Evolutionary conservation across 2,329 filamentous ascomycete species (phyloP).

Genomic region (Fusarium sp.): DNA sequence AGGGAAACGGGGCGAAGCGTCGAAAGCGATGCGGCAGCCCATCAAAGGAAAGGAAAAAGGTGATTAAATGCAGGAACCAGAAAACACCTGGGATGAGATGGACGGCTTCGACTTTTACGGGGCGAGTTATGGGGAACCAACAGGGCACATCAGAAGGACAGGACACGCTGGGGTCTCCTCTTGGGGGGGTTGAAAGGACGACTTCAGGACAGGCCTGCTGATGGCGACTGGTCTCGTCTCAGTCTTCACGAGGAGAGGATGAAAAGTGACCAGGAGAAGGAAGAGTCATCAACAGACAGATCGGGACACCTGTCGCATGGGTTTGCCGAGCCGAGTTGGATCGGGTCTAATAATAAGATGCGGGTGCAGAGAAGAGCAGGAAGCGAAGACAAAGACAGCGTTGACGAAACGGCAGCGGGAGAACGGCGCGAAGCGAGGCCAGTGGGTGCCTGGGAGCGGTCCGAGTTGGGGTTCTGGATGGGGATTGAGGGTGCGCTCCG

Average conservation of each 20-base stretch:
- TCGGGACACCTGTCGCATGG: slow-evolving; percentile 29
- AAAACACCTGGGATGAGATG: slow-evolving; percentile 16
- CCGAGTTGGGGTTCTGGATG: background rate
- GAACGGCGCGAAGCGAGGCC: slow-evolving; percentile 43
- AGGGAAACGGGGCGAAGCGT: slow-evolving; percentile 33
- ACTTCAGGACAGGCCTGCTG: slow-evolving; percentile 52
- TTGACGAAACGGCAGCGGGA: slow-evolving; percentile 39
- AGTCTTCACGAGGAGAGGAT: slow-evolving; percentile 51
- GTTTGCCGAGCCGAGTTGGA: slow-evolving; percentile 4
- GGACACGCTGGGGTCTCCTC: slow-evolving; percentile 40
- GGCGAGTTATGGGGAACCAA: slow-evolving; percentile 26
- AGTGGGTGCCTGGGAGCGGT: slow-evolving; percentile 14
- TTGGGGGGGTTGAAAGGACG: slow-evolving; percentile 41
- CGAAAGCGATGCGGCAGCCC: slow-evolving; percentile 22
- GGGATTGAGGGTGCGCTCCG: background rate
- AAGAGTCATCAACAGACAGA: slow-evolving; percentile 42
- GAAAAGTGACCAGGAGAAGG: slow-evolving; percentile 33
- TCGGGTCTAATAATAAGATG: slow-evolving; percentile 1
- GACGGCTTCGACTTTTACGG: slow-evolving; percentile 31
- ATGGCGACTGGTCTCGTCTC: slow-evolving; percentile 51
- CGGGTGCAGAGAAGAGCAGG: slow-evolving; percentile 4
- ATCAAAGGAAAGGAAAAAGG: slow-evolving; percentile 17
- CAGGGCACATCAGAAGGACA: slow-evolving; percentile 40
- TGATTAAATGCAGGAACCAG: slow-evolving; percentile 40
- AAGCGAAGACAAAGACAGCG: slow-evolving; percentile 9